phyloP scores from a whole-genome alignment of 352 stramenopile genomes.

The Pythium utonaiense region DNA sequence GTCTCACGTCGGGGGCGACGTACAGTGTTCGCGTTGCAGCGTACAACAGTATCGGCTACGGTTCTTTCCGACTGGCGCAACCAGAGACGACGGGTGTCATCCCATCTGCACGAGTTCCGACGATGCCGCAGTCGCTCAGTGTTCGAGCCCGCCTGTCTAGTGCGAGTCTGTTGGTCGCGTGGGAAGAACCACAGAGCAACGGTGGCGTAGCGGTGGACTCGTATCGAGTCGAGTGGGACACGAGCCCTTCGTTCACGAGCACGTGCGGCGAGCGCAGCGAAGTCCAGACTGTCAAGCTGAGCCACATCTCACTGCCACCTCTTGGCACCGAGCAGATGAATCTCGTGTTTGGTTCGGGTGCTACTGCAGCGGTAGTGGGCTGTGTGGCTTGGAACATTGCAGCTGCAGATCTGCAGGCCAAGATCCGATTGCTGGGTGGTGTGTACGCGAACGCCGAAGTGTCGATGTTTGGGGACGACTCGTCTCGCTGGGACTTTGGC shows the following conservation, averaged over 20 bases:
- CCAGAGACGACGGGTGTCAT: conserved; percentile 27
- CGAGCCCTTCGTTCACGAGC: conserved; percentile 80
- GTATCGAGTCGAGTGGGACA: conserved; percentile 96
- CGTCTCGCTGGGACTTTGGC: conserved; percentile 63
- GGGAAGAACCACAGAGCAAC: conserved; percentile 69
- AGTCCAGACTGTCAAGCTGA: conserved; percentile 56
- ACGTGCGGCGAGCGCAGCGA: conserved; percentile 67
- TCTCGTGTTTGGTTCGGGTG: conserved; percentile 20
- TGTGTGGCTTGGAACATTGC: conserved; percentile 41
- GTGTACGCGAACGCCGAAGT: conserved; percentile 34
- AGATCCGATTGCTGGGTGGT: conserved; percentile 25
- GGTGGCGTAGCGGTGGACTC: conserved; percentile 78
- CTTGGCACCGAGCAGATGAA: conserved; percentile 26
- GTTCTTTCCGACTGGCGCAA: conserved; percentile 51
- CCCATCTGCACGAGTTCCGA: conserved; percentile 46
- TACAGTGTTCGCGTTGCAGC: conserved; percentile 91
- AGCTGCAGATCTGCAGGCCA: conserved; percentile 19
- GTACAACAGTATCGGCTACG: conserved; percentile 94
- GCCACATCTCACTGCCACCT: conserved; percentile 7
- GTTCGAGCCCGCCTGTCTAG: conserved; percentile 69
- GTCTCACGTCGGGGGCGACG: conserved; percentile 59
- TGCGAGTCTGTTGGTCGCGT: conserved; percentile 61
- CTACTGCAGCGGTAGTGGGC: conserved; percentile 11
- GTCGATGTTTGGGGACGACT: conserved; percentile 42
- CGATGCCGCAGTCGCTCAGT: conserved; percentile 69